Evolutionary conservation across 2,329 filamentous ascomycete species (phyloP).

Genomic region (Myriosclerotinia duriaeana): DNA sequence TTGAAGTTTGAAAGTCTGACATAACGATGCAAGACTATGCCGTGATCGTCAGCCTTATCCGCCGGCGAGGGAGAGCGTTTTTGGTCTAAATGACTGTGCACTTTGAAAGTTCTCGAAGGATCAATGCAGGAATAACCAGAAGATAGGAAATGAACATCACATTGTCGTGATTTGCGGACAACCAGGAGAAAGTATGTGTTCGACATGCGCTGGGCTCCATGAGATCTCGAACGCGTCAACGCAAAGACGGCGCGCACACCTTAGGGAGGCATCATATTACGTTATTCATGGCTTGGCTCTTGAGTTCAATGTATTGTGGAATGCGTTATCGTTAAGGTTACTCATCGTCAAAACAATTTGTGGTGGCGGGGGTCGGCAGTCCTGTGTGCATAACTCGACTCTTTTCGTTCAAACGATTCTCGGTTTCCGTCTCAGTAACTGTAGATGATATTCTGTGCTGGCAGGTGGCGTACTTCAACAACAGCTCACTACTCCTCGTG

Average conservation of each 20-base stretch:
- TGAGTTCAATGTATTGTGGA: not conserved
- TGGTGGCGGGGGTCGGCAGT: not conserved
- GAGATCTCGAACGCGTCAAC: not conserved
- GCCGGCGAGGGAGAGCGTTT: not conserved
- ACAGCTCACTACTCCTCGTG: not conserved
- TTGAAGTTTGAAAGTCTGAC: not conserved
- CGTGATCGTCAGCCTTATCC: slow-evolving; percentile 1
- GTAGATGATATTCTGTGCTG: not conserved
- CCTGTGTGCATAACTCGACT: not conserved
- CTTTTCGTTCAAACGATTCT: not conserved
- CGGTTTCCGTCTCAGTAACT: too few relatives aligned
- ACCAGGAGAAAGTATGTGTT: not conserved
- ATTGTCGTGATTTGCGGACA: not conserved
- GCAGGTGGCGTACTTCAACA: not conserved
- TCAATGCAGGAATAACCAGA: not conserved
- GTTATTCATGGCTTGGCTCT: not conserved
- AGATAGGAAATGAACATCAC: not conserved
- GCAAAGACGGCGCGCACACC: not conserved
- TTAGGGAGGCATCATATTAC: not conserved
- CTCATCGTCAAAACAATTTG: not conserved
- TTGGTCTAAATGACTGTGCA: not conserved
- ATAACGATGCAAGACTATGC: not conserved
- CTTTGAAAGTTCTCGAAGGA: not conserved
- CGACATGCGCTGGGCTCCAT: not conserved
- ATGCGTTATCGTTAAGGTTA: too few relatives aligned